phyloP scores from a whole-genome alignment of 495 filamentous ascomycete species.

The Friedmanniomyces endolithicus region DNA sequence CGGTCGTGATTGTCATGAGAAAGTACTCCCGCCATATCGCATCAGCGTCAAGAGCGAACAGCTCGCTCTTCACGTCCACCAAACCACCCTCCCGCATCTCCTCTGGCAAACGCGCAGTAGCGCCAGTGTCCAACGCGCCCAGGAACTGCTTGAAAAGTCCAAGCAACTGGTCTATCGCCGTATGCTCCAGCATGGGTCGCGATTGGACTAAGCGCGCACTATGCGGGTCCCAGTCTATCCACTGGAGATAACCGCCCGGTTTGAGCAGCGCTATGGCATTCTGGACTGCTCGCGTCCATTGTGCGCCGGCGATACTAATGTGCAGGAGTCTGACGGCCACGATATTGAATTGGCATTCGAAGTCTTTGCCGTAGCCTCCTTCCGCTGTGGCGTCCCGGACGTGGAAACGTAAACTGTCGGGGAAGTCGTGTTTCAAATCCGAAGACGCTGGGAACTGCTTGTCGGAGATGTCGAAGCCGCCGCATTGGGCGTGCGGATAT shows the following conservation, averaged over 20 bases:
- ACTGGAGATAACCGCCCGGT: neutral
- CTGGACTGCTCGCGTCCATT: neutral
- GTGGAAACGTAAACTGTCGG: neutral
- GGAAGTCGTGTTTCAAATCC: neutral
- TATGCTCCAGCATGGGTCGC: neutral
- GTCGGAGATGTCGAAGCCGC: neutral
- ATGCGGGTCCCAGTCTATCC: neutral
- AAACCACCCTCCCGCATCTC: neutral
- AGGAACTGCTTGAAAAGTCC: neutral
- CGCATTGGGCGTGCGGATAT: neutral
- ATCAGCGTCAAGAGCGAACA: neutral
- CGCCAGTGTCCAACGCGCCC: neutral
- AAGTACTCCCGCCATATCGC: neutral
- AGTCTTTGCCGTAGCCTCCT: neutral
- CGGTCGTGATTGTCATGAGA: neutral
- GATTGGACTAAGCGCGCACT: neutral
- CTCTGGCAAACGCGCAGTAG: neutral
- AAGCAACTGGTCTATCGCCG: neutral
- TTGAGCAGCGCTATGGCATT: constrained; percentile 1
- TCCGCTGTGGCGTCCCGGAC: neutral
- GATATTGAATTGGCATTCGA: neutral
- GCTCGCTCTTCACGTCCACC: neutral
- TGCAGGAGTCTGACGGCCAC: neutral
- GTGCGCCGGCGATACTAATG: neutral
- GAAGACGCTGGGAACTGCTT: neutral